phyloP scores from a whole-genome alignment of 306 rosid genomes.

The Mimosa bimucronata region DNA sequence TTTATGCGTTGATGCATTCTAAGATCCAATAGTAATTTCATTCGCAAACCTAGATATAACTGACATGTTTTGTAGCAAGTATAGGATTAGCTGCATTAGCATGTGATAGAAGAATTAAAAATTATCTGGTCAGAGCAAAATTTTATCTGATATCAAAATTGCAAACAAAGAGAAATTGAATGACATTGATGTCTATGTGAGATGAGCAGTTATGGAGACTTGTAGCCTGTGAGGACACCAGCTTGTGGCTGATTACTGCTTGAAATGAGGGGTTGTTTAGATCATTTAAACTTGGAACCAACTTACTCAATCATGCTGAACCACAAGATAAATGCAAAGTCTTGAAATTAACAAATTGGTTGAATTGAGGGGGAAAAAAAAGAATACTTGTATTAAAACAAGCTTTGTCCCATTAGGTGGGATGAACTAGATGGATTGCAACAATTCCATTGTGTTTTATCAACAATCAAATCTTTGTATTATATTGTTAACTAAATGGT shows the following conservation, averaged over 20 bases:
- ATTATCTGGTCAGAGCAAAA: slow-evolving; percentile 7
- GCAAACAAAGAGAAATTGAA: slow-evolving; percentile 15
- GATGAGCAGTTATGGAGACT: slow-evolving; percentile 1
- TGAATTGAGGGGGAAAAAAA: no score
- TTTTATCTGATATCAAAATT: slow-evolving; percentile 16
- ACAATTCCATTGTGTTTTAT: no score
- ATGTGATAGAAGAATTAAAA: slow-evolving; percentile 12
- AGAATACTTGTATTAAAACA: no score
- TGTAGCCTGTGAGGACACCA: slow-evolving; percentile 13
- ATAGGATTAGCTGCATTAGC: slow-evolving; percentile 18
- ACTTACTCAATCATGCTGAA: no score
- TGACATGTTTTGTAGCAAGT: slow-evolving; percentile 12
- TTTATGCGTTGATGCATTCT: slow-evolving; percentile 6
- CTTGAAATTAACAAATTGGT: no score
- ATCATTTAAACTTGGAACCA: neutral
- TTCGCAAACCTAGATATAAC: slow-evolving; percentile 6
- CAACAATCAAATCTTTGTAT: no score
- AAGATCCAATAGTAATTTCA: slow-evolving; percentile 7
- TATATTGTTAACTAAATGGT: no score
- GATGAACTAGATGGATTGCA: no score
- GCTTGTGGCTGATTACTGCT: slow-evolving; percentile 8
- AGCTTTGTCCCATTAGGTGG: no score
- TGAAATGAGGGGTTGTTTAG: slow-evolving; percentile 21
- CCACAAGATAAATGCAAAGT: no score
- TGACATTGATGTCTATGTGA: slow-evolving; percentile 18